Evolutionary conservation across 176 grass and related monocot species (phyloP), one percentile per base, ranked within the genome.

Genomic region (Bothriochloa decipiens): DNA sequence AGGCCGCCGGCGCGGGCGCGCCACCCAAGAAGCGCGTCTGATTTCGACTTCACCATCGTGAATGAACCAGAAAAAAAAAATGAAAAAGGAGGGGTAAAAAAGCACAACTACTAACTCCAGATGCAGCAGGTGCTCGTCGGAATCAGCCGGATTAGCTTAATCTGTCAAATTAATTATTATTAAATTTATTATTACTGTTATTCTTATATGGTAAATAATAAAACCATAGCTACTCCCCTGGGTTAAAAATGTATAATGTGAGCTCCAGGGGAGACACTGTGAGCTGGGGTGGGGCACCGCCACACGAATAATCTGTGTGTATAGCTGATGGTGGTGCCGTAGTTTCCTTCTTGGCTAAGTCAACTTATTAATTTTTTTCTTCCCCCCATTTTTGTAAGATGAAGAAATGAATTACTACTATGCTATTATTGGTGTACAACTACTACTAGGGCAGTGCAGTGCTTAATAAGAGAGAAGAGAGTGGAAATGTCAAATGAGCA

Each of bases 171-270:
- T 68, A 73, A 83, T 70, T 70, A 53, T 55, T 80, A 65, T 29
- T 13, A n/a, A n/a, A n/a, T 64, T 20, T 43, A 17, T 17, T 49
- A 65, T 45, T 45, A 9, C 28, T 18, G 28, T 8, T 75, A 75
- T 81, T 43, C 6, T 46, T 18, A 65, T 77, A 72, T 26, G 73
- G 26, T 86, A 82, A 78, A 71, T 83, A 87, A 90, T 83, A 87
- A 83, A 83, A 83, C 68, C 84, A 80, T 20, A 8, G 61, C 39
- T 22, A 22, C 67, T 83, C 47, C 49, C 60, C 75, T 6, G 15
- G 60, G 75, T 3, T 10, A 20, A 15, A 70, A 86, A 90, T 79
- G 80, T 80, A 57, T 80, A 79, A 80, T 80, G 46, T 41, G 77
- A 81, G 77, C 77, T 71, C 87, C 25, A 2, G 37, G 82, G 77